A percentile compares a stretch with the other conserved stretches of the same genome.
Evolutionary conservation across 1,284 basidiomycete genomes (phyloP).

Genomic region (Rhodotorula sp.): DNA sequence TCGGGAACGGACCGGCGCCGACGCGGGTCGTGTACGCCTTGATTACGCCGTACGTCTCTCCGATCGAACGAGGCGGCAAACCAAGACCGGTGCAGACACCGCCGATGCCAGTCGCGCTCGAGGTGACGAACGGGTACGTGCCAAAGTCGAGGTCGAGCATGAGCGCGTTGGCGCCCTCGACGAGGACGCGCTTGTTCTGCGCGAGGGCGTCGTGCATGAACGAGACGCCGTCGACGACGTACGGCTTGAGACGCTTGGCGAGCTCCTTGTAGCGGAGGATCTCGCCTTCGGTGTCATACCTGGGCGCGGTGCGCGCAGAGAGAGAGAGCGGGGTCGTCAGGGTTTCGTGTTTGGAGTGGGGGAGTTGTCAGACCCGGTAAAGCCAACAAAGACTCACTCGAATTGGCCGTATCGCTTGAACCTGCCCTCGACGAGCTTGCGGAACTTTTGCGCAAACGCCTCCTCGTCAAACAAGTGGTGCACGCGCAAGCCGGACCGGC

Average conservation of each 20-base stretch:
- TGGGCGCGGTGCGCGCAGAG: not conserved
- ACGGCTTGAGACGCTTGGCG: slow-evolving; percentile 80
- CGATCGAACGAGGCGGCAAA: slow-evolving; percentile 83
- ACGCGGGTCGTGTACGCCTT: slow-evolving; percentile 98
- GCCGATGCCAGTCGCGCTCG: slow-evolving; percentile 86
- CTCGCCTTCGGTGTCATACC: slow-evolving; percentile 94
- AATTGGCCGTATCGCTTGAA: slow-evolving; percentile 98
- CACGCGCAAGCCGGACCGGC: slow-evolving; percentile 88
- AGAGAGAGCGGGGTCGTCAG: too few species aligned
- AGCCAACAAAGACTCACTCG: slow-evolving; percentile 53
- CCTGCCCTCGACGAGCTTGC: slow-evolving; percentile 90
- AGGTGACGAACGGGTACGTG: slow-evolving; percentile 96
- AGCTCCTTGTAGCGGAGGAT: slow-evolving; percentile 86
- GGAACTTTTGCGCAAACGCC: slow-evolving; percentile 85
- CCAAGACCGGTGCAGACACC: slow-evolving; percentile 95
- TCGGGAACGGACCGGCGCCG: slow-evolving; percentile 95
- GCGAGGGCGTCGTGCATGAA: slow-evolving; percentile 78
- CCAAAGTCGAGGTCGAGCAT: slow-evolving; percentile 99
- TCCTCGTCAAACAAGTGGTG: slow-evolving; percentile 90
- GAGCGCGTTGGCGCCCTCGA: slow-evolving; percentile 95
- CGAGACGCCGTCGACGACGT: slow-evolving; percentile 81
- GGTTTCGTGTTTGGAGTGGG: too few species aligned
- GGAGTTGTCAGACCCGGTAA: too few species aligned
- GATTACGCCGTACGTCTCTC: slow-evolving; percentile 82
- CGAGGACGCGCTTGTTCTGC: slow-evolving; percentile 73